Evolutionary conservation across 2,329 filamentous ascomycete species (phyloP).

Genomic region (Teratosphaeria viscida): DNA sequence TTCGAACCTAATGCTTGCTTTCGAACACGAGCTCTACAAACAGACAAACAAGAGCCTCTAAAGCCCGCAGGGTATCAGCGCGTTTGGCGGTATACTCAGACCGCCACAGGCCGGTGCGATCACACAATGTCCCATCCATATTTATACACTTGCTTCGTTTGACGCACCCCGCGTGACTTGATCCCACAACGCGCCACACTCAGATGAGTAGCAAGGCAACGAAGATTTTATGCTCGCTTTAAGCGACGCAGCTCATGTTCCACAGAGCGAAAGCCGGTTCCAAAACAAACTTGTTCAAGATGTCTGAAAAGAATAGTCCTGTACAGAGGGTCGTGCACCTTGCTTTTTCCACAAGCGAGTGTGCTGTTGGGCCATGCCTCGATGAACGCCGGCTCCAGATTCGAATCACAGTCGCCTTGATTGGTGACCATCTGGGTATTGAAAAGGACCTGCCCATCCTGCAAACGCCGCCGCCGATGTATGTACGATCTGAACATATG

Average conservation of each 20-base stretch:
- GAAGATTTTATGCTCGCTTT: background rate
- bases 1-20: background rate
- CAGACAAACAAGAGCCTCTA: background rate
- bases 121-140: background rate
- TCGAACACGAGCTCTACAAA: background rate
- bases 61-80: background rate
- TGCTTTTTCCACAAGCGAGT: conserved; percentile 1
- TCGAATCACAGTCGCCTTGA: background rate
- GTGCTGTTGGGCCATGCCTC: conserved; percentile 1
- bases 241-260: background rate
- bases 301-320: background rate
- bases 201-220: background rate
- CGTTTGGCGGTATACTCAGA: background rate
- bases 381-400: background rate
- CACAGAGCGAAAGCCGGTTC: background rate
- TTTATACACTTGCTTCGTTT: background rate
- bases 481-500: background rate
- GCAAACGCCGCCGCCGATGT: conserved; percentile 1
- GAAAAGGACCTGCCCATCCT: conserved; percentile 1
- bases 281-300: background rate
- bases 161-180: background rate
- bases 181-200: background rate
- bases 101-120: background rate
- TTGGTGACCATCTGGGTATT: background rate
- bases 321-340: background rate